Percentiles rank a stretch among this genome's conserved stretches.
Evolutionary conservation across 352 stramenopile species (phyloP).

Genomic region (Phytopythium vexans): DNA sequence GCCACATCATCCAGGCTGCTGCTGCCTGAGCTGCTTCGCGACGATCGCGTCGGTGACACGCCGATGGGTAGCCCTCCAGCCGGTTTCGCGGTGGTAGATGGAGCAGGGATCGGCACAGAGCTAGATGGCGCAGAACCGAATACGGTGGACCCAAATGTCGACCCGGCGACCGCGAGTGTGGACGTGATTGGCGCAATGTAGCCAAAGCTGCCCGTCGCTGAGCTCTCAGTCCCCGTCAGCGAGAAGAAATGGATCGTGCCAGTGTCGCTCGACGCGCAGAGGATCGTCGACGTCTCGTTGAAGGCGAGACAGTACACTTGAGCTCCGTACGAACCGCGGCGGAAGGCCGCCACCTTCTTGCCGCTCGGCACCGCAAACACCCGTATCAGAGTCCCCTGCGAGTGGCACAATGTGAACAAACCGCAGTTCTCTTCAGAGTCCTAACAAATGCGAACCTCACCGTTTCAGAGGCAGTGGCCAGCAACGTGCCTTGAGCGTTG

Average conservation of each 20-base stretch:
- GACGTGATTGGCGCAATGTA: conserved; percentile 74
- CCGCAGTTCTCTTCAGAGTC: not conserved
- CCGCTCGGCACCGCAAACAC: conserved; percentile 94
- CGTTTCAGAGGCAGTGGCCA: conserved; percentile 90
- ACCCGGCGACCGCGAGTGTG: conserved; percentile 67
- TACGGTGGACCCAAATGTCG: conserved; percentile 48
- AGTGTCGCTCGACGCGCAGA: conserved; percentile 96
- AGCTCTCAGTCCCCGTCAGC: conserved; percentile 66
- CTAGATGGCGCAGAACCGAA: conserved; percentile 24
- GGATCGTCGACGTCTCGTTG: conserved; percentile 90
- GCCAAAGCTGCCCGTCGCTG: conserved; percentile 73
- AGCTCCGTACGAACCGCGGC: conserved; percentile 94
- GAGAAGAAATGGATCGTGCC: conserved; percentile 97
- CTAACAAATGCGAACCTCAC: conserved; percentile 26
- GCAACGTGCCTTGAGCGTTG: conserved; percentile 77
- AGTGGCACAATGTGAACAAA: conserved; percentile 1
- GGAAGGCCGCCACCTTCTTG: conserved; percentile 90
- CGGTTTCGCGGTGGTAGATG: conserved; percentile 2
- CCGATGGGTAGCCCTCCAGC: not conserved
- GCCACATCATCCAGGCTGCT: conserved; percentile 69
- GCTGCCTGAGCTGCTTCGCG: conserved; percentile 32
- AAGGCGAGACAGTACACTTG: conserved; percentile 97
- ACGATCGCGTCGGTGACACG: conserved; percentile 12
- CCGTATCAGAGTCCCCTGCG: conserved; percentile 95
- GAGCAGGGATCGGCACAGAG: not conserved